Conservation (phyloP, 2,329 filamentous ascomycete genomes). For the Fusarium luffae region DNA sequence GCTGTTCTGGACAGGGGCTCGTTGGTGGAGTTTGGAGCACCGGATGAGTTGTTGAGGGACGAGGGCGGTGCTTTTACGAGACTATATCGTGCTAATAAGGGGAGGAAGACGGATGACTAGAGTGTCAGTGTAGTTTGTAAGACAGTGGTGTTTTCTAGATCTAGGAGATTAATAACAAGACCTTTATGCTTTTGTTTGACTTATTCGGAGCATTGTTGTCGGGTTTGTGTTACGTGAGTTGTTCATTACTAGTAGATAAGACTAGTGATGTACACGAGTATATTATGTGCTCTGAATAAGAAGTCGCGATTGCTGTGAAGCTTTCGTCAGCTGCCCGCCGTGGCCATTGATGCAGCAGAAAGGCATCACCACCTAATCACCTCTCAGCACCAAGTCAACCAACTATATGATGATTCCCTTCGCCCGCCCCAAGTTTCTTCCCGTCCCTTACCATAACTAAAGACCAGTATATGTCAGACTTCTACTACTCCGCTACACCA, state of each 20-base stretch:
- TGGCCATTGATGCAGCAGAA: neutral
- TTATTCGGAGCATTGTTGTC: neutral
- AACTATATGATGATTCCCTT: neutral
- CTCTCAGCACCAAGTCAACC: too few species aligned
- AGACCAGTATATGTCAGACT: neutral
- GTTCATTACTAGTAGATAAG: neutral
- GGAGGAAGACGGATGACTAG: constrained; percentile 6
- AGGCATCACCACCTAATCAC: neutral
- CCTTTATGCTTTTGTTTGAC: neutral
- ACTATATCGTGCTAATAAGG: constrained; percentile 42
- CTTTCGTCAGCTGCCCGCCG: neutral
- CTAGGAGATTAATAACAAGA: neutral
- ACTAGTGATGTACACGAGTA: neutral
- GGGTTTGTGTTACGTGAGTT: neutral
- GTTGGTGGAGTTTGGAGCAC: constrained; percentile 47
- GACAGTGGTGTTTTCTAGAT: neutral
- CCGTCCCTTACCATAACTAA: neutral
- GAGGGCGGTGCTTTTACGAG: constrained; percentile 39
- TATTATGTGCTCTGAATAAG: neutral
- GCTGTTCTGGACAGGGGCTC: constrained; percentile 47
- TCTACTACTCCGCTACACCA: neutral
- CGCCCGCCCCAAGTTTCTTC: neutral
- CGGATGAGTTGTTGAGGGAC: constrained; percentile 37
- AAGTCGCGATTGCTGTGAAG: neutral
- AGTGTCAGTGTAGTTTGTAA: neutral